Conservation (phyloP, 495 filamentous ascomycete species). For the Hypomontagnella monticulosa region DNA sequence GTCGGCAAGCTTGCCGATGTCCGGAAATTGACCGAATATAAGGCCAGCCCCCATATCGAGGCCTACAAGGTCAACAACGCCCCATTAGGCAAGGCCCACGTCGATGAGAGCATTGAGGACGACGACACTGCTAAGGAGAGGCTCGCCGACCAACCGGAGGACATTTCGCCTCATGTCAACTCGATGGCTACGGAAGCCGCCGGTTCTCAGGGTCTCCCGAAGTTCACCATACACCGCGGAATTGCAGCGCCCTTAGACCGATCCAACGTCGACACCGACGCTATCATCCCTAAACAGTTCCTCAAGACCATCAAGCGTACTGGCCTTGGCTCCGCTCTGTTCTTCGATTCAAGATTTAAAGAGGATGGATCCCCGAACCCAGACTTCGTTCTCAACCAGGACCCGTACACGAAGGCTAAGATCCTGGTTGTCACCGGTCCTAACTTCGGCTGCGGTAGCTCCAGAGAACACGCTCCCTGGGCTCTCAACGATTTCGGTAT, state of each 20-base stretch:
- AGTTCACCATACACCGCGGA: conserved; percentile 83
- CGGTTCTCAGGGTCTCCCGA: conserved; percentile 74
- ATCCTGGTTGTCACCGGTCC: conserved; percentile 92
- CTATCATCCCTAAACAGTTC: conserved; percentile 99
- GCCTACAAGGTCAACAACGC: conserved; percentile 38
- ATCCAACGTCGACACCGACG: conserved; percentile 94
- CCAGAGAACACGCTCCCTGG: conserved; percentile 97
- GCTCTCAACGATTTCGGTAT: conserved; percentile 96
- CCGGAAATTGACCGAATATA: conserved; percentile 73
- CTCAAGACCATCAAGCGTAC: conserved; percentile 99
- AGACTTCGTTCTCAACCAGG: conserved; percentile 89
- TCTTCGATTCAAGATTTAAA: conserved; percentile 82
- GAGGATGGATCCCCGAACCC: conserved; percentile 76
- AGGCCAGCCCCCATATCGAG: conserved; percentile 62
- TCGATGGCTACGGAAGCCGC: conserved; percentile 64
- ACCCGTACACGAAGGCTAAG: conserved; percentile 84
- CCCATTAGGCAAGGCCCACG: conserved; percentile 63
- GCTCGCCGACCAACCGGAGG: conserved; percentile 79
- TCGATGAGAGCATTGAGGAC: conserved; percentile 71
- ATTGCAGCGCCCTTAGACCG: conserved; percentile 89
- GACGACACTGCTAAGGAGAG: conserved; percentile 79
- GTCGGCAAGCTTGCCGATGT: conserved; percentile 92
- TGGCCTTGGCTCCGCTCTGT: conserved; percentile 87
- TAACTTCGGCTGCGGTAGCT: conserved; percentile 96
- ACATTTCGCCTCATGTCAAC: conserved; percentile 68